Base-by-base conservation (phyloP, 768 basidiomycete species). In the Xerocomus brunneocitrinus region DNA sequence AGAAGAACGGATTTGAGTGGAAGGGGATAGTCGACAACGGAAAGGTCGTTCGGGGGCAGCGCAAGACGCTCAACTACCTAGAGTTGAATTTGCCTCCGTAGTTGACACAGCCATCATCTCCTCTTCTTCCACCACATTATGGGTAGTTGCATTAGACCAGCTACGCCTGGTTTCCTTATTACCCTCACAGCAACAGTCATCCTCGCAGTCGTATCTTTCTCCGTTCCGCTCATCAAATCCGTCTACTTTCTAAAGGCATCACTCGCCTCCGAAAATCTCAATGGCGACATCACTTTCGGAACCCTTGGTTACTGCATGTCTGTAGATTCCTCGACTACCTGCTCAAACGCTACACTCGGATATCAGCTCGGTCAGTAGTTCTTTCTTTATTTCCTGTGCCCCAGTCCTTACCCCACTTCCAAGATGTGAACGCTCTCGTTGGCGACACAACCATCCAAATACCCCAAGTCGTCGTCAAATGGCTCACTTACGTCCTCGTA, bases 401-500 rank as follows among this genome's bases (percentile, higher is more conserved):
- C 0, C 34, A 27, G 44, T 43, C 52, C 53, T 68, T 46, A 53
- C 47, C 50, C 49, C 48, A 40, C 44, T 28, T 7, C 47, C 44
- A 58, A 95, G 93, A 98, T 62, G 82, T 95, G 59, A 91, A 94
- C 62, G 65, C 75, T 35, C 78, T 98, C 2, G 82, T 97, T 31
- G 90, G 86, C 6, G 79, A 91, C 67, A 73, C 80, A 2, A 62
- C 75, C 27, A 71, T 95, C 34, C 69, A 91, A 59, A 90, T 98
- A 47, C 92, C 94, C 2, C 74, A 83, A 52, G 81, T 91, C 6
- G 79, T 85, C 47, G 88, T 94, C 56, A 95, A 97, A 74, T 98
- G 95, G 91, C 75, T 98, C 65, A 98, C 97, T 9, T 95, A 95
- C 64, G 85, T 84, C 24, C 84, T 99, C 58, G 83, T 98, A 58